A percentile compares a stretch with the other conserved stretches of the same genome.
These are phyloP conservation scores for Ophiosphaerella herpotricha DNA, from an alignment of 2,329 filamentous ascomycete species.

Conservation along the genomic window DNA sequence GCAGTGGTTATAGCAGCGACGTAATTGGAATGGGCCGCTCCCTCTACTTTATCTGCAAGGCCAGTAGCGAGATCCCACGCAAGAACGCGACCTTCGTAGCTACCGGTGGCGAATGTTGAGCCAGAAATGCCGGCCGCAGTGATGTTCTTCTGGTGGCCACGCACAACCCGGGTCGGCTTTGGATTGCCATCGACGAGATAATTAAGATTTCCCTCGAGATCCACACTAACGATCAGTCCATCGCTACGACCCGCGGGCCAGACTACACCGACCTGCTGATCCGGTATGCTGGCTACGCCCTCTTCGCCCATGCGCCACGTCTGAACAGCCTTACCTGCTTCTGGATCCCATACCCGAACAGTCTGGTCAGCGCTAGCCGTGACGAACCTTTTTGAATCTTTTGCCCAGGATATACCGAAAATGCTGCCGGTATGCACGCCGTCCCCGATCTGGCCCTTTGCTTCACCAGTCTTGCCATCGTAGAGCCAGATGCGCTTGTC, in stretches of 20 bases:
- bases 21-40: slow-evolving; percentile 83
- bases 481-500: slow-evolving; percentile 93
- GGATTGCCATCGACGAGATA: slow-evolving; percentile 77
- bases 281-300: slow-evolving; percentile 69
- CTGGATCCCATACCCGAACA: slow-evolving; percentile 90
- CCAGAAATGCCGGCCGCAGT: slow-evolving; percentile 71
- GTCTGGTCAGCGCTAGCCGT: slow-evolving; percentile 95
- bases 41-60: slow-evolving; percentile 71
- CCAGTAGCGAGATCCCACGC: slow-evolving; percentile 80
- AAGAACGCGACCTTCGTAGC: slow-evolving; percentile 86
- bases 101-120: slow-evolving; percentile 81
- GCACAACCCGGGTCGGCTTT: slow-evolving; percentile 71
- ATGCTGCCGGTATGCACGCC: slow-evolving; percentile 91
- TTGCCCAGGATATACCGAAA: slow-evolving; percentile 87
- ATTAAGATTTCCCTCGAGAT: slow-evolving; percentile 84
- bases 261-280: slow-evolving; percentile 94
- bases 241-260: slow-evolving; percentile 84
- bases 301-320: slow-evolving; percentile 85
- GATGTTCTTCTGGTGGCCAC: slow-evolving; percentile 90
- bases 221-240: slow-evolving; percentile 86
- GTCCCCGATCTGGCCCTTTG: slow-evolving; percentile 75
- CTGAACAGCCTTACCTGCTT: slow-evolving; percentile 75
- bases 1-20: slow-evolving; percentile 72
- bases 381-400: slow-evolving; percentile 82
- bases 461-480: slow-evolving; percentile 92